Percentiles rank a stretch among this genome's conserved stretches.
Evolutionary conservation across 768 basidiomycete genomes (phyloP).

Genomic region (Rhodotorula babjevae): DNA sequence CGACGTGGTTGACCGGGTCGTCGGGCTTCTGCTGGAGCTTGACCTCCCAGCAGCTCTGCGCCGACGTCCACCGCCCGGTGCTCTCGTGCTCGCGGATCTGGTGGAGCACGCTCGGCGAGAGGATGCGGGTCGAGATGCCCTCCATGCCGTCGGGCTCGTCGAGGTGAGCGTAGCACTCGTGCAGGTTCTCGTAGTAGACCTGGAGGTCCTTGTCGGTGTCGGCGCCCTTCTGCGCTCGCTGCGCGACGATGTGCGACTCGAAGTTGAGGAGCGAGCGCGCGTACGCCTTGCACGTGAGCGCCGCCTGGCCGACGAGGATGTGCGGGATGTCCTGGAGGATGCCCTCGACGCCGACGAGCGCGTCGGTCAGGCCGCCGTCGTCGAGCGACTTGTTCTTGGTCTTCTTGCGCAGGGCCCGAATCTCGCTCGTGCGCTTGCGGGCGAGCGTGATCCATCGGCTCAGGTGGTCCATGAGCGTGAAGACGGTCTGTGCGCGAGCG

Average conservation of each 20-base stretch:
- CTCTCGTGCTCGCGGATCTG: conserved; percentile 97
- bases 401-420: conserved; percentile 57
- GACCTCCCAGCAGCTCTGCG: conserved; percentile 99
- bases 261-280: conserved; percentile 92
- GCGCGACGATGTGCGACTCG: conserved; percentile 68
- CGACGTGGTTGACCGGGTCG: conserved; percentile 80
- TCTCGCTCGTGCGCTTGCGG: conserved; percentile 60
- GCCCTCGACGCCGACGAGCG: conserved; percentile 69
- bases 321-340: conserved; percentile 54
- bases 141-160: conserved; percentile 99
- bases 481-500: conserved; percentile 77
- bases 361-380: conserved; percentile 44
- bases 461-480: conserved; percentile 89
- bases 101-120: conserved; percentile 85
- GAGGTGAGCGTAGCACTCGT: conserved; percentile 90
- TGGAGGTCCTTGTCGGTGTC: conserved; percentile 55
- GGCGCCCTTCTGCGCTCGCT: conserved; percentile 44
- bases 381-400: conserved; percentile 45
- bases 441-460: conserved; percentile 78
- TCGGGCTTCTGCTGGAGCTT: conserved; percentile 83
- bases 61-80: conserved; percentile 93
- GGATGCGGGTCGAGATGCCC: conserved; percentile 80
- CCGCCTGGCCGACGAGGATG: conserved; percentile 85
- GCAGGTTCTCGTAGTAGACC: conserved; percentile 77
- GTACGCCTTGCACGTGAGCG: conserved; percentile 87